A percentile compares a stretch with the other conserved stretches of the same genome.
Conservation (phyloP, 192 early-diverging fungal species). For the Physocladia obscura region DNA sequence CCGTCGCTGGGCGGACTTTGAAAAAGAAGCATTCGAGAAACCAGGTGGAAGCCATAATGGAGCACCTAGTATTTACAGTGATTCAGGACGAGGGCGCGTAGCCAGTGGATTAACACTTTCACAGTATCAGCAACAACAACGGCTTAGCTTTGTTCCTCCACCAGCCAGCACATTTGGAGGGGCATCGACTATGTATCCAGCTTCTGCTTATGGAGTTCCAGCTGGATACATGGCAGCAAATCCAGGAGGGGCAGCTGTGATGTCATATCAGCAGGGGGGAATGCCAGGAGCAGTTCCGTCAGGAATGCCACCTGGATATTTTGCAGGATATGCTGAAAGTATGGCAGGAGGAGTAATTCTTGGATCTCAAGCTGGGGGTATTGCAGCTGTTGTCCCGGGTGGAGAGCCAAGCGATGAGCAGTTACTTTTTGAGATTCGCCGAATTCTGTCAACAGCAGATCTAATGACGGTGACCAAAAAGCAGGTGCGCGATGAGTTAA, state of each 20-base stretch:
- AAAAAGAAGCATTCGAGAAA: slow-evolving; percentile 47
- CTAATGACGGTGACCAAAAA: slow-evolving; percentile 99
- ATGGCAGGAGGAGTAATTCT: not conserved
- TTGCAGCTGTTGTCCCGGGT: not conserved
- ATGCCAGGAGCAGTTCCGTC: not conserved
- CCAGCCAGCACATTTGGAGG: slow-evolving; percentile 25
- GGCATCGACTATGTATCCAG: not conserved
- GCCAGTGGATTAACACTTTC: not conserved
- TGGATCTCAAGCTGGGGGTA: not conserved
- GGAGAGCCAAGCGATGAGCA: slow-evolving; percentile 40
- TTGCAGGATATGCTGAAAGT: slow-evolving; percentile 19
- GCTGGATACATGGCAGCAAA: not conserved
- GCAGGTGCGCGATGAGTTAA: slow-evolving; percentile 86
- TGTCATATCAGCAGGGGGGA: not conserved
- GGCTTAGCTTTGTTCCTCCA: slow-evolving; percentile 7
- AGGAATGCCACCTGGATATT: slow-evolving; percentile 19
- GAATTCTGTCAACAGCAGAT: slow-evolving; percentile 79
- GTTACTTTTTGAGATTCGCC: slow-evolving; percentile 47
- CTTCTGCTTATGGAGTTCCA: slow-evolving; percentile 3
- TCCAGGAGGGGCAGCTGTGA: not conserved
- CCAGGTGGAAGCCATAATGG: slow-evolving; percentile 29
- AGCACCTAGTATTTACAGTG: slow-evolving; percentile 32
- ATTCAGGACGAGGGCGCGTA: not conserved
- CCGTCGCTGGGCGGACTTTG: slow-evolving; percentile 81
- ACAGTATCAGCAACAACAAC: not conserved